These are phyloP conservation scores for Corrigiola litoralis DNA, from an alignment of 179 eudicot species.

Conservation along the genomic window DNA sequence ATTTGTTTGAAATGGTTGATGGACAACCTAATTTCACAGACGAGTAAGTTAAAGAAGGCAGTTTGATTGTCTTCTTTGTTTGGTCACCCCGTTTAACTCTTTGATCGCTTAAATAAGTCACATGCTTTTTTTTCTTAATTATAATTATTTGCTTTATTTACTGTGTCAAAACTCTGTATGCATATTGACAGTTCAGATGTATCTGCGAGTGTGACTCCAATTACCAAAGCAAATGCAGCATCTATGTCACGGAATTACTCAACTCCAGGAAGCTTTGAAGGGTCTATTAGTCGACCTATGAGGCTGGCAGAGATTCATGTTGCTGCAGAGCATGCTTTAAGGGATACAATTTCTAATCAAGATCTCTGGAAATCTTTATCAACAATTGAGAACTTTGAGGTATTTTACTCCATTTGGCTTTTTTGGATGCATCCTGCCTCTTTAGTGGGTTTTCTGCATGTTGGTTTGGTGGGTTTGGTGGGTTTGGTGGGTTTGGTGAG, in stretches of 20 bases:
- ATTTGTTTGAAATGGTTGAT: constrained; percentile 68
- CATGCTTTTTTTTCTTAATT: not conserved
- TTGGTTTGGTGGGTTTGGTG: too few species aligned
- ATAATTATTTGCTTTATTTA: not conserved
- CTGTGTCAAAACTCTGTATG: constrained; percentile 13
- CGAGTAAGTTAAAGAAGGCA: constrained; percentile 38
- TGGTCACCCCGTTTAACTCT: constrained; percentile 1
- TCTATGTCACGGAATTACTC: constrained; percentile 77
- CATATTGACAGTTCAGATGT: constrained; percentile 56
- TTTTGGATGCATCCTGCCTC: too few species aligned
- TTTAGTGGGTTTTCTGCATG: too few species aligned
- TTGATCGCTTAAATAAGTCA: not conserved
- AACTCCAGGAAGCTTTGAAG: constrained; percentile 78
- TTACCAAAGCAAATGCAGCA: constrained; percentile 38
- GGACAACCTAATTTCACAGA: constrained; percentile 45
- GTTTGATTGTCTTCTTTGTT: not conserved
- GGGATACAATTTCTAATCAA: constrained; percentile 65
- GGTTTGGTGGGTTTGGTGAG: too few species aligned
- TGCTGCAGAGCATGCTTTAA: constrained; percentile 90
- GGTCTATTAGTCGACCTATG: constrained; percentile 80
- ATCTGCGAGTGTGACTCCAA: constrained; percentile 29
- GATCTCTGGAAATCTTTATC: constrained; percentile 70
- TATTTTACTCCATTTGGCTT: constrained; percentile 17
- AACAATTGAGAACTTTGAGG: constrained; percentile 89
- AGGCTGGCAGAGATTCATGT: constrained; percentile 89